These are phyloP conservation scores for Oryza australiensis DNA, from an alignment of 176 grass and related monocot species.

Conservation along the genomic window DNA sequence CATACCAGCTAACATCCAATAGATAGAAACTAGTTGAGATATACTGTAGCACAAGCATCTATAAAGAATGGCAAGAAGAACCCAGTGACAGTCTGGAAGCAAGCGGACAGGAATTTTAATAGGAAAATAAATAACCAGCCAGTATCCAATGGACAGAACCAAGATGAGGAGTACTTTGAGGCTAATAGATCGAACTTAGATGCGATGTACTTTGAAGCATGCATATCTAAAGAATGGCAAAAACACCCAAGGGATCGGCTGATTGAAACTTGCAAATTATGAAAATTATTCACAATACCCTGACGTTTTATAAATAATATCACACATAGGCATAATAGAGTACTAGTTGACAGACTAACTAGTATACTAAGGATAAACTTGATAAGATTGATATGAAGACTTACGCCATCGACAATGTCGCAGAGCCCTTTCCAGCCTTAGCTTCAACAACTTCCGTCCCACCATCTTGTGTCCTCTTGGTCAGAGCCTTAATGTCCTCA, in stretches of 20 bases:
- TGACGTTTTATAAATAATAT: background rate
- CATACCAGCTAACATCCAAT: background rate
- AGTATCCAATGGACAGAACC: background rate
- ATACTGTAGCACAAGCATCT: background rate
- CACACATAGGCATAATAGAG: background rate
- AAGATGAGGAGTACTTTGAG: background rate
- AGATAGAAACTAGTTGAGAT: background rate
- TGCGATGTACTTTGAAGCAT: background rate
- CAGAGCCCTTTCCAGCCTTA: slow-evolving; percentile 96
- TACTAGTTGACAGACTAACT: background rate
- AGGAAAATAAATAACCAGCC: background rate
- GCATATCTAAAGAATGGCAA: background rate
- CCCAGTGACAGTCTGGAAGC: background rate
- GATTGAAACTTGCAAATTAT: background rate
- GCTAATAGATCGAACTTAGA: background rate
- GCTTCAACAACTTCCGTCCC: slow-evolving; percentile 98
- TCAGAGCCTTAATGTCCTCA: slow-evolving; percentile 78
- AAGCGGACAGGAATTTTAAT: background rate
- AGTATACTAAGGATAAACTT: slow-evolving; percentile 3
- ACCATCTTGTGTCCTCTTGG: slow-evolving; percentile 96
- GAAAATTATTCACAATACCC: background rate
- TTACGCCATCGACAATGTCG: slow-evolving; percentile 99
- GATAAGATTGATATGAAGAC: slow-evolving; percentile 23
- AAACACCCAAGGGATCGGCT: background rate
- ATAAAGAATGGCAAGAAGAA: background rate